phyloP scores from a whole-genome alignment of 2,329 filamentous ascomycete genomes.

The Claviceps sp. region DNA sequence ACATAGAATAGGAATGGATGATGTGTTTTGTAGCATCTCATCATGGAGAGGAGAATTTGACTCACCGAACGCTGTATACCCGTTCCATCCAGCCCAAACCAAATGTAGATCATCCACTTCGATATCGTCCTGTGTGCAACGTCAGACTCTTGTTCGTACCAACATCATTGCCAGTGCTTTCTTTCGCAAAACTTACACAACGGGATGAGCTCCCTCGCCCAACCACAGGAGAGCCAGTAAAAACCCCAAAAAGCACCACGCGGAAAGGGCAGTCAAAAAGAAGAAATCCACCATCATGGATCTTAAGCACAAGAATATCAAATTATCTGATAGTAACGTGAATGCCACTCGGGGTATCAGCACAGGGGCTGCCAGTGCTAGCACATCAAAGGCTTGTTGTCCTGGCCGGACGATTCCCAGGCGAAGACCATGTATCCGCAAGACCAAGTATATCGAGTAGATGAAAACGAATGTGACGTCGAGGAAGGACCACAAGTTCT shows the following conservation, averaged over 20 bases:
- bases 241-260: conserved; percentile 78
- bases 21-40: neutral
- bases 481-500: conserved; percentile 80
- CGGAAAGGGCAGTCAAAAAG: conserved; percentile 59
- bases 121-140: conserved; percentile 46
- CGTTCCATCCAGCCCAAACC: conserved; percentile 72
- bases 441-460: conserved; percentile 52
- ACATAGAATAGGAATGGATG: neutral
- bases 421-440: conserved; percentile 53
- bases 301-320: conserved; percentile 67
- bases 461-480: conserved; percentile 67
- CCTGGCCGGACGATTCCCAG: conserved; percentile 32
- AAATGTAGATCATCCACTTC: conserved; percentile 90
- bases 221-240: conserved; percentile 70
- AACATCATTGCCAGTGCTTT: neutral
- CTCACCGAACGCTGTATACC: conserved; percentile 44
- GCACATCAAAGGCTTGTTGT: conserved; percentile 60
- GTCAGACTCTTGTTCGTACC: neutral
- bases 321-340: conserved; percentile 69
- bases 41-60: neutral
- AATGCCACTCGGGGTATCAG: conserved; percentile 70
- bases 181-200: conserved; percentile 30
- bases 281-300: conserved; percentile 82
- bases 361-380: conserved; percentile 68
- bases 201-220: conserved; percentile 45